Evolutionary conservation across 1,139 yeast genomes (phyloP), one percentile per base, ranked within the genome.

Genomic region (Suhomyces ambrosiae): DNA sequence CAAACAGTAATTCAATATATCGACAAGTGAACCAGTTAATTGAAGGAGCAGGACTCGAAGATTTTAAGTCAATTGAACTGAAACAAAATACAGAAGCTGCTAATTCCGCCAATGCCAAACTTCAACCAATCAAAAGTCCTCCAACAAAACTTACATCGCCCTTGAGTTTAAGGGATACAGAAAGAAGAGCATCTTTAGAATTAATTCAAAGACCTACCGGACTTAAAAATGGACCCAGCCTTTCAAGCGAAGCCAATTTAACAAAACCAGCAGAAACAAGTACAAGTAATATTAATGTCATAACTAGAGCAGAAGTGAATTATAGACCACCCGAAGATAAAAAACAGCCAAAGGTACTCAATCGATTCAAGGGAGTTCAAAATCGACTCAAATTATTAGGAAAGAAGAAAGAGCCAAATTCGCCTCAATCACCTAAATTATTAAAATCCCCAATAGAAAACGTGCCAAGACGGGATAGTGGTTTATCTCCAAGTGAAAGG

Each of bases 221-320:
- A 19, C 35, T 38, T 23, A 34, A 32, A 18, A 38, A 25, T 17
- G 42, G 42, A 13, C 33, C 38, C 4, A 28, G 22, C 5, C 22
- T 24, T 12, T 11, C 30, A 13, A 34, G 42, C 15, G 44, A 53
- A 21, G 42, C 50, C 4, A 56, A 56, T 31, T 44, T 64, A 14
- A 52, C 61, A 11, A 63, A 56, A 23, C 65, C 72, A 1, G 68
- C 71, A 1, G 53, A 61, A 6, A 50, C 62, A 0, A 51, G 60
- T 6, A 60, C 65, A 2, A 59, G 69, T 21, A 63, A 56, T 34
- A 58, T 70, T 22, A 65, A 65, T 43, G 72, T 69, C 4, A 44
- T 58, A 6, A 61, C 72, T 3, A 56, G 56, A 36, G 61, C 70
- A 1, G 63, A 58, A 19, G 45, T 53, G 21, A 37, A 29, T 10